A percentile compares a stretch with the other conserved stretches of the same genome.
Conservation (phyloP, 257 asterid species). For the Solanum appendiculatum region DNA sequence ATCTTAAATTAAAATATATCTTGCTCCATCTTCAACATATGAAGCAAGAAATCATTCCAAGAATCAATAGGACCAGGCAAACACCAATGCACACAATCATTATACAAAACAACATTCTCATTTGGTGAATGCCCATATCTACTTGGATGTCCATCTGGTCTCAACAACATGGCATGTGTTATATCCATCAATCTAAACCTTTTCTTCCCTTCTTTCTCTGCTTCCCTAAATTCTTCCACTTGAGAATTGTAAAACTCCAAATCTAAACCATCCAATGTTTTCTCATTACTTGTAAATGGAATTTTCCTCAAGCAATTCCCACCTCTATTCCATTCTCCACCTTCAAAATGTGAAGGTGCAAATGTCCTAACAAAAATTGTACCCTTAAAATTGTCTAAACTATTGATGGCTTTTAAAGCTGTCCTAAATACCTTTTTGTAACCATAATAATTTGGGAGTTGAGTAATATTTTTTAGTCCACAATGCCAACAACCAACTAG, state of each 20-base stretch:
- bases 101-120: slow-evolving; percentile 20
- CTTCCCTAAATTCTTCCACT: not conserved
- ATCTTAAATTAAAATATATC: not conserved
- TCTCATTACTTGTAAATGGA: slow-evolving; percentile 1
- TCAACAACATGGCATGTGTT: slow-evolving; percentile 40
- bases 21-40: slow-evolving; percentile 30
- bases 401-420: not conserved
- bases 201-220: not conserved
- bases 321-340: slow-evolving; percentile 4
- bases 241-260: slow-evolving; percentile 1
- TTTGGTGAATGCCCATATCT: slow-evolving; percentile 41
- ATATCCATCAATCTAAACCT: slow-evolving; percentile 27
- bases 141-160: slow-evolving; percentile 73
- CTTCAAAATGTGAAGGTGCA: slow-evolving; percentile 6
- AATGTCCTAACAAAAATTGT: slow-evolving; percentile 1
- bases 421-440: not conserved
- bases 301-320: slow-evolving; percentile 1
- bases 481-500: not conserved
- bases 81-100: slow-evolving; percentile 72
- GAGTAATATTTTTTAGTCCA: not conserved
- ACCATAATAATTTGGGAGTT: not conserved
- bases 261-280: not conserved
- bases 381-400: not conserved
- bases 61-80: slow-evolving; percentile 65
- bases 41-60: slow-evolving; percentile 52